Evolutionary conservation across 495 filamentous ascomycete genomes (phyloP).

Genomic region (Hapsidospora chrysogenum): DNA sequence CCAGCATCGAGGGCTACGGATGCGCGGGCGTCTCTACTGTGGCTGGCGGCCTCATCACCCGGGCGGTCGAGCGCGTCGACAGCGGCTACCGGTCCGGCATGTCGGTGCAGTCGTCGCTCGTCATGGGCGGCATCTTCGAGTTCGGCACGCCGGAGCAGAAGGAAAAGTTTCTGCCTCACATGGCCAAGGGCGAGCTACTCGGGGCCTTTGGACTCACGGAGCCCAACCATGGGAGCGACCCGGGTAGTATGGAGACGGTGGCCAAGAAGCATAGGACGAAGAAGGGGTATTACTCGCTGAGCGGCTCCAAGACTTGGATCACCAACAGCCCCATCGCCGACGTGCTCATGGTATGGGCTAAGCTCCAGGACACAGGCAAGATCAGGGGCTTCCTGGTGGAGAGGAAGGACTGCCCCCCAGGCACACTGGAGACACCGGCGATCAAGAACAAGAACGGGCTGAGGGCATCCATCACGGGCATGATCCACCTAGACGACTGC

Average conservation of each 20-base stretch:
- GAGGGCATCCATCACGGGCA: conserved; percentile 84
- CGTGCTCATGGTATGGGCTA: conserved; percentile 86
- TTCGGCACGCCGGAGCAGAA: conserved; percentile 84
- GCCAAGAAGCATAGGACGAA: conserved; percentile 78
- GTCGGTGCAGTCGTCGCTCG: conserved; percentile 88
- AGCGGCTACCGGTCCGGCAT: conserved; percentile 90
- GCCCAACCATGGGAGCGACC: conserved; percentile 94
- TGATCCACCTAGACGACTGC: conserved; percentile 88
- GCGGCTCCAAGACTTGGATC: conserved; percentile 94
- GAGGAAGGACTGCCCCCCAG: conserved; percentile 59
- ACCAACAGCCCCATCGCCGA: conserved; percentile 95
- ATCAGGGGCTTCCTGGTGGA: conserved; percentile 92
- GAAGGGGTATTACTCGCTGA: conserved; percentile 66
- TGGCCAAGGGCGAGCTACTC: conserved; percentile 75
- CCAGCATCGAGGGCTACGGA: conserved; percentile 81
- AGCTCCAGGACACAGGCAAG: conserved; percentile 75
- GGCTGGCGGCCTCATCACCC: conserved; percentile 81
- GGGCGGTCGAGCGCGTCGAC: conserved; percentile 92
- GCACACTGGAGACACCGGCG: conserved; percentile 78
- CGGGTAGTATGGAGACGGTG: conserved; percentile 84
- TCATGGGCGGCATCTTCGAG: conserved; percentile 94
- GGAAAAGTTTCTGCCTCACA: conserved; percentile 63
- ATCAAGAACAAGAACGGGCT: conserved; percentile 94
- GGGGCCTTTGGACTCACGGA: conserved; percentile 94
- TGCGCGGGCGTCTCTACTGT: conserved; percentile 91